phyloP scores from a whole-genome alignment of 345 rosid genomes.

The Raphanus sativus region DNA sequence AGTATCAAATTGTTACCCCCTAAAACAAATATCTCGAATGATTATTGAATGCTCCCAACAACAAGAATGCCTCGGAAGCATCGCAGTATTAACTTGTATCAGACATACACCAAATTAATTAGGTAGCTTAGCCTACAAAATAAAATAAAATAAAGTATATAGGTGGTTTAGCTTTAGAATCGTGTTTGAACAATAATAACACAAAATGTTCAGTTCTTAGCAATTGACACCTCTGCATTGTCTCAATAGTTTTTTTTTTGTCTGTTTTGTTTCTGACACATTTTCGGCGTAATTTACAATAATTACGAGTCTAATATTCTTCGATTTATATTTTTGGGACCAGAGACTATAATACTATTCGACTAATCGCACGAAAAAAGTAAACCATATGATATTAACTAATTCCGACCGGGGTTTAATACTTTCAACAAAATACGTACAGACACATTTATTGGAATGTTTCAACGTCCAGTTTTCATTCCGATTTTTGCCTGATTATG shows the following conservation, averaged over 20 bases:
- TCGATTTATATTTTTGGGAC: background rate
- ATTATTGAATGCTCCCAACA: slow-evolving; percentile 6
- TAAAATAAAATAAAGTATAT: background rate
- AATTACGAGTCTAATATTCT: background rate
- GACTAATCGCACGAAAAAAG: slow-evolving; percentile 2
- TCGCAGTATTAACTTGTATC: background rate
- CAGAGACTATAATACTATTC: background rate
- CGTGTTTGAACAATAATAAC: background rate
- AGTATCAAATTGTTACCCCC: background rate
- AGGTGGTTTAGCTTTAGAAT: background rate
- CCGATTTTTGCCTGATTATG: background rate
- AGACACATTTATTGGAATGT: background rate
- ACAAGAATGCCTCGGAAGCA: background rate
- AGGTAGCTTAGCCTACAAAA: background rate
- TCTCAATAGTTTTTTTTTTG: slow-evolving; percentile 18
- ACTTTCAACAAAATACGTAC: background rate
- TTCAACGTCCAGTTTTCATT: background rate
- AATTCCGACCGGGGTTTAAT: background rate
- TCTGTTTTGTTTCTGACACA: background rate
- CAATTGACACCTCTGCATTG: slow-evolving; percentile 7
- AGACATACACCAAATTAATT: background rate
- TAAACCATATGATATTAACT: background rate
- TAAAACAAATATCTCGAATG: background rate
- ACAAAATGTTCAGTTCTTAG: background rate
- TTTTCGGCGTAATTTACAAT: slow-evolving; percentile 13